These are phyloP conservation scores for Lactarius vividus DNA, from an alignment of 768 basidiomycete genomes.

Conservation along the genomic window DNA sequence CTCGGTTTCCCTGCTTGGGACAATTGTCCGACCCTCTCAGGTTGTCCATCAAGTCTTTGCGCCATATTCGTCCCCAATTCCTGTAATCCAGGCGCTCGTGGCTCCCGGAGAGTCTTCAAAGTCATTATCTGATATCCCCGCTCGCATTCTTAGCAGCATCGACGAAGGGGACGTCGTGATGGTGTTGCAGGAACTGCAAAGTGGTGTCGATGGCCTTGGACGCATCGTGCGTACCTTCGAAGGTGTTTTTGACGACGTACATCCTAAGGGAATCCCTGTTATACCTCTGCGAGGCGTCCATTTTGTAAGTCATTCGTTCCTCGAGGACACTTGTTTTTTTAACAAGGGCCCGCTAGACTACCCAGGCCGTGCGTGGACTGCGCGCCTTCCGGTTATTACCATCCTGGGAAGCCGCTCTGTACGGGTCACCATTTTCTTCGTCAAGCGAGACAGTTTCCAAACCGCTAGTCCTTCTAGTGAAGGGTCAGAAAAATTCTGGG, in stretches of 20 bases:
- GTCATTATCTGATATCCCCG: constrained; percentile 25
- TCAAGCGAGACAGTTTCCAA: background rate
- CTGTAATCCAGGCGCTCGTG: constrained; percentile 41
- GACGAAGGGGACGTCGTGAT: constrained; percentile 41
- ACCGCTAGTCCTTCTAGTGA: constrained; percentile 48
- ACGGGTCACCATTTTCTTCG: background rate
- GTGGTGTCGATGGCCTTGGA: constrained; percentile 66
- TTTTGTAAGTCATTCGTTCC: constrained; percentile 40
- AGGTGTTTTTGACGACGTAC: constrained; percentile 55
- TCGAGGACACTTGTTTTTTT: constrained; percentile 20
- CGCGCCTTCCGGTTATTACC: constrained; percentile 38
- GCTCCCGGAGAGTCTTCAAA: constrained; percentile 22
- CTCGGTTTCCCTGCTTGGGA: constrained; percentile 55
- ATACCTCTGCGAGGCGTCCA: constrained; percentile 50
- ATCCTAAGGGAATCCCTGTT: constrained; percentile 39
- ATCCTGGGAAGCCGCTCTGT: constrained; percentile 38
- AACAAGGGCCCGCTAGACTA: constrained; percentile 29
- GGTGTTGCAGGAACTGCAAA: constrained; percentile 53
- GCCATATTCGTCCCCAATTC: constrained; percentile 76
- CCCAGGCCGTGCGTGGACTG: constrained; percentile 33
- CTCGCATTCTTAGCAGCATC: constrained; percentile 20
- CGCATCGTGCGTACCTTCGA: constrained; percentile 60
- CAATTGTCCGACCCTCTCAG: constrained; percentile 43
- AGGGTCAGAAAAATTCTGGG: constrained; percentile 82
- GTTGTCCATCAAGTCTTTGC: constrained; percentile 60